Conservation (phyloP, 148 eudicot species). For the Cornus kousa region DNA sequence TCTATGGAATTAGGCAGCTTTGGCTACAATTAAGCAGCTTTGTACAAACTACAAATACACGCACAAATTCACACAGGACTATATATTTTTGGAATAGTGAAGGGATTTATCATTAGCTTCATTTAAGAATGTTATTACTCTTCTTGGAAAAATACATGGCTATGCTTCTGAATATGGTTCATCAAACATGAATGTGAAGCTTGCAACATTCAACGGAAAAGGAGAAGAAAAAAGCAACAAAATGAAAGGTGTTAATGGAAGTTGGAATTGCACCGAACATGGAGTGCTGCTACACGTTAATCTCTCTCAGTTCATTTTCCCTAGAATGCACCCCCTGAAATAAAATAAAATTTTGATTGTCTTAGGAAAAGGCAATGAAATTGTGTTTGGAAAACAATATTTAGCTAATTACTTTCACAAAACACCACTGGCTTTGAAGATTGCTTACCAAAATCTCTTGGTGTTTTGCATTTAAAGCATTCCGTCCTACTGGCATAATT, state of each 20-base stretch:
- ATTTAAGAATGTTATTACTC: background rate
- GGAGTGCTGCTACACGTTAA: background rate
- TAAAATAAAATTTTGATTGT: background rate
- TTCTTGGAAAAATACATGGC: background rate
- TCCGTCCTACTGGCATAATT: slow-evolving; percentile 80
- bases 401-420: background rate
- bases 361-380: background rate
- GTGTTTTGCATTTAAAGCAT: slow-evolving; percentile 64
- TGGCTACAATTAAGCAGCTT: too few species aligned
- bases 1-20: too few species aligned
- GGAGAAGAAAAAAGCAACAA: background rate
- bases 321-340: background rate
- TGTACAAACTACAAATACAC: too few species aligned
- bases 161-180: background rate
- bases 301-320: background rate
- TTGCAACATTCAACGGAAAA: too few species aligned
- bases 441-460: slow-evolving; percentile 52
- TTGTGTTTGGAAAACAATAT: background rate
- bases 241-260: background rate
- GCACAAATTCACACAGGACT: too few species aligned
- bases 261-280: background rate
- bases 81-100: too few species aligned
- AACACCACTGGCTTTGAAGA: background rate
- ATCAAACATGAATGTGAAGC: background rate
- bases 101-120: too few species aligned